Conservation (phyloP, 805 yeast species). For the Kodamaea hsintzibuensis region DNA sequence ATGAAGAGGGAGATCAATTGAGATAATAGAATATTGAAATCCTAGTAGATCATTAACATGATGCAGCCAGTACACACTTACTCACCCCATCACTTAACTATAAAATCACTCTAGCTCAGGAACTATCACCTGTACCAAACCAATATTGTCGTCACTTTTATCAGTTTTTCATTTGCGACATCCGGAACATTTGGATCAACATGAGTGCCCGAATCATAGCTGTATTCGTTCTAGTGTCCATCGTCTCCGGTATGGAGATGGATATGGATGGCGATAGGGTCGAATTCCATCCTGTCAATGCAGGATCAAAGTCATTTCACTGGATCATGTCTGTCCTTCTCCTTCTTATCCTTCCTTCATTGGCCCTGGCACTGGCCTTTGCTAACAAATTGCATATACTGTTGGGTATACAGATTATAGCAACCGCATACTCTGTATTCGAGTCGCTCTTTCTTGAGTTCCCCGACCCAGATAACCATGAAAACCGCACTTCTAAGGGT, state of each 20-base stretch:
- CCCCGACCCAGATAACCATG: conserved; percentile 65
- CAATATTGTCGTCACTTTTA: not conserved
- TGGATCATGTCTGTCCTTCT: conserved; percentile 56
- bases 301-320: conserved; percentile 59
- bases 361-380: conserved; percentile 54
- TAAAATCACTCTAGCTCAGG: too few species aligned
- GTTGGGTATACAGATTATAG: conserved; percentile 45
- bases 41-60: too few species aligned
- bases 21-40: too few species aligned
- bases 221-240: not conserved
- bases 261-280: conserved; percentile 28
- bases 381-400: conserved; percentile 52
- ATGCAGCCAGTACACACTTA: too few species aligned
- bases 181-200: not conserved
- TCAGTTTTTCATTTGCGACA: not conserved
- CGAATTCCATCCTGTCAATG: conserved; percentile 47
- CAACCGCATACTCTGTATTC: conserved; percentile 51
- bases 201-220: not conserved
- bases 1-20: too few species aligned
- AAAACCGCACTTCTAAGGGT: conserved; percentile 66
- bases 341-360: conserved; percentile 55
- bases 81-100: too few species aligned
- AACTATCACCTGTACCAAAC: too few species aligned
- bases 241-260: conserved; percentile 15
- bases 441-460: conserved; percentile 61